Evolutionary conservation across 225 moss, liverwort and hornwort genomes (phyloP).

Genomic region (Antitrichia curtipendula): DNA sequence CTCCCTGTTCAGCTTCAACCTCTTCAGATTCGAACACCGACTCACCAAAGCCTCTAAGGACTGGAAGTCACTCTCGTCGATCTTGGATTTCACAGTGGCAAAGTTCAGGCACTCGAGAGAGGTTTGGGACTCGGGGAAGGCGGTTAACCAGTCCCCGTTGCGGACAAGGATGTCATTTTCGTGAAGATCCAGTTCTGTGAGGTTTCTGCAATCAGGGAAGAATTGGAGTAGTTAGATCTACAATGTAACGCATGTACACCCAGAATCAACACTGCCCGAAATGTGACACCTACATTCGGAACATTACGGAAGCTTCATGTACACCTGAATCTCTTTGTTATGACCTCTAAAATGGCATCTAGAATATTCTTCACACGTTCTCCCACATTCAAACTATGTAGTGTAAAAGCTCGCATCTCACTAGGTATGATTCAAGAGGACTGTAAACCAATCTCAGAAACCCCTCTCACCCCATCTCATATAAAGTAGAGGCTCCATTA

Average conservation of each 20-base stretch:
- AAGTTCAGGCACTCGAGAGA: constrained; percentile 75
- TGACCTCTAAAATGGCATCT: not conserved
- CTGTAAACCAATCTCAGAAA: not conserved
- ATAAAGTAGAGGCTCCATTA: not conserved
- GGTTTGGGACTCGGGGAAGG: constrained; percentile 55
- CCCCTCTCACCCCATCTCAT: not conserved
- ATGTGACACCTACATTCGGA: not conserved
- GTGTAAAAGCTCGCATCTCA: not conserved
- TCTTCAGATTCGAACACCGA: constrained; percentile 46
- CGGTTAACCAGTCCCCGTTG: constrained; percentile 57
- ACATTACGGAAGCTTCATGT: not conserved
- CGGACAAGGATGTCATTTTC: constrained; percentile 51
- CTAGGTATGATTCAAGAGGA: not conserved
- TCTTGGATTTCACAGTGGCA: constrained; percentile 33
- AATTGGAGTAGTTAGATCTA: not conserved
- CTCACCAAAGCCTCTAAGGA: constrained; percentile 61
- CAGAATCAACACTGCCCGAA: not conserved
- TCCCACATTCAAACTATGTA: not conserved
- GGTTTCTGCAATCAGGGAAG: constrained; percentile 21
- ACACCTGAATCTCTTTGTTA: not conserved
- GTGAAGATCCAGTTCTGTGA: constrained; percentile 65
- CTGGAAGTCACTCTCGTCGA: constrained; percentile 32
- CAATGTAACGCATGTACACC: not conserved
- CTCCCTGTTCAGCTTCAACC: constrained; percentile 68
- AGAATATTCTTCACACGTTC: not conserved